These are phyloP conservation scores for Boletus patriciae DNA, from an alignment of 768 basidiomycete species.

Conservation along the genomic window DNA sequence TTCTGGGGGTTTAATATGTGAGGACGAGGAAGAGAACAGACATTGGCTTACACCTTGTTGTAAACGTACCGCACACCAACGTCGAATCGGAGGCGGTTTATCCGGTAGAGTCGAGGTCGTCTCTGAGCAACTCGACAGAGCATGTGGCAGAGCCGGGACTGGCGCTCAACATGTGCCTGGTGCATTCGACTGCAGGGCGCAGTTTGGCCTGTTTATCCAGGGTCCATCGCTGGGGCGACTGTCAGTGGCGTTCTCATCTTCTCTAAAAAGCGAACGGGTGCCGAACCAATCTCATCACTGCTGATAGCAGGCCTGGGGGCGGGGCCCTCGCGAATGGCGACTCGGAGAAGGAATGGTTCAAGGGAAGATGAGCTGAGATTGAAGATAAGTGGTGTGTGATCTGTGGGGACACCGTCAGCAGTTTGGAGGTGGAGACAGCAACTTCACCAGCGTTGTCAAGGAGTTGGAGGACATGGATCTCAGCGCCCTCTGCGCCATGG, in stretches of 20 bases:
- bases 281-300: constrained; percentile 74
- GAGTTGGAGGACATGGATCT: constrained; percentile 80
- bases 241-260: constrained; percentile 80
- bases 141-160: constrained; percentile 85
- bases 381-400: constrained; percentile 78
- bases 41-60: constrained; percentile 49
- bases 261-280: constrained; percentile 89
- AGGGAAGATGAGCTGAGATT: constrained; percentile 80
- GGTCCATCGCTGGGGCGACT: constrained; percentile 57
- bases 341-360: constrained; percentile 65
- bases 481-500: constrained; percentile 78
- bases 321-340: constrained; percentile 75
- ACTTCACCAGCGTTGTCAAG: constrained; percentile 83
- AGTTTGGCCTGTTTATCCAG: constrained; percentile 86
- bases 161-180: constrained; percentile 89
- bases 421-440: constrained; percentile 55
- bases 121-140: constrained; percentile 92
- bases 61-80: constrained; percentile 64
- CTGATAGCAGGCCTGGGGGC: constrained; percentile 51
- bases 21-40: no score
- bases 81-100: constrained; percentile 58
- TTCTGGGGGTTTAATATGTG: no score
- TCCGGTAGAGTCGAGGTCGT: constrained; percentile 88
- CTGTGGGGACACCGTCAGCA: constrained; percentile 42
- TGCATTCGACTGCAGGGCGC: constrained; percentile 88